Percentiles rank a stretch among this genome's conserved stretches.
Evolutionary conservation across 352 stramenopile species (phyloP).

Genomic region (Blastocystis sp.): DNA sequence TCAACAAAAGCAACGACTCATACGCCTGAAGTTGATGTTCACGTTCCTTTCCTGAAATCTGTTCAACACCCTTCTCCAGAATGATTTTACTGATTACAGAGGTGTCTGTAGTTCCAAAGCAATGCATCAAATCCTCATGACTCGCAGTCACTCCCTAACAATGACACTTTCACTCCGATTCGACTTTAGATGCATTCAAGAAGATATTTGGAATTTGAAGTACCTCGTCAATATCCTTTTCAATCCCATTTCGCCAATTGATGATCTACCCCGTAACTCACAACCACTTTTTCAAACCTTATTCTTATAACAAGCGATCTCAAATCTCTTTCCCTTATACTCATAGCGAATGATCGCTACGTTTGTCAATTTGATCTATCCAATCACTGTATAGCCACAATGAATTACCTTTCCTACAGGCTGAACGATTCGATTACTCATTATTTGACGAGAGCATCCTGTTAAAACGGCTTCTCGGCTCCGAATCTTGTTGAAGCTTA

Average conservation of each 20-base stretch:
- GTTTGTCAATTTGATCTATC: constrained; percentile 78
- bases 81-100: constrained; percentile 83
- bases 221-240: constrained; percentile 93
- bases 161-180: neutral
- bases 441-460: neutral
- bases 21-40: constrained; percentile 81
- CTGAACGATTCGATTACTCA: constrained; percentile 35
- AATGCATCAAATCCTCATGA: constrained; percentile 82
- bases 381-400: neutral
- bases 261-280: constrained; percentile 66
- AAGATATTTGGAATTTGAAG: constrained; percentile 93
- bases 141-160: constrained; percentile 84
- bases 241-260: constrained; percentile 91
- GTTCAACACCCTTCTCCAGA: constrained; percentile 87
- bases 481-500: neutral
- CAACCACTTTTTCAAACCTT: constrained; percentile 68
- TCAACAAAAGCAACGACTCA: neutral
- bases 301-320: constrained; percentile 97
- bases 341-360: constrained; percentile 89
- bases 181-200: constrained; percentile 88
- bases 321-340: constrained; percentile 87
- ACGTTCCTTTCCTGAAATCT: constrained; percentile 89
- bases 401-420: constrained; percentile 34
- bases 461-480: neutral
- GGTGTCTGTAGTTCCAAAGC: constrained; percentile 83